Evolutionary conservation across 192 early-diverging fungal species (phyloP).

Genomic region (Phycomyces nitens): DNA sequence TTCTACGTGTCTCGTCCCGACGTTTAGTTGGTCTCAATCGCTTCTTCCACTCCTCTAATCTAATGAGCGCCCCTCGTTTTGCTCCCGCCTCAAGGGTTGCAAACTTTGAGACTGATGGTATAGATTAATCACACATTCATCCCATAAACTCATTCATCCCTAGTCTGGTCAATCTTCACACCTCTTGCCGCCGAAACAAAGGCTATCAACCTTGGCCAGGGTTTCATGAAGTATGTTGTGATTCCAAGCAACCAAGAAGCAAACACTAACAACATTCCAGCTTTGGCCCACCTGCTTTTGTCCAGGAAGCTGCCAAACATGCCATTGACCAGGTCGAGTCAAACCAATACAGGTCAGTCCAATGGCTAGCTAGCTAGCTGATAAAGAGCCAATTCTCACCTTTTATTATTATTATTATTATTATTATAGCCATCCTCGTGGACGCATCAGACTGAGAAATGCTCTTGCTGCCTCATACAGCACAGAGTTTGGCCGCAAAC

Average conservation of each 20-base stretch:
- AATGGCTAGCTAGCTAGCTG: not conserved
- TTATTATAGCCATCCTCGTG: constrained; percentile 55
- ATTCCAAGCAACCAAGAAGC: too few species aligned
- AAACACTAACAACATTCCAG: too few species aligned
- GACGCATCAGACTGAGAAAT: constrained; percentile 57
- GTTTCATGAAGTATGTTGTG: constrained; percentile 70
- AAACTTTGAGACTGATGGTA: constrained; percentile 56
- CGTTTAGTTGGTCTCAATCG: not conserved
- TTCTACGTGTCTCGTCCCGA: not conserved
- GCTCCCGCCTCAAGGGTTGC: constrained; percentile 43
- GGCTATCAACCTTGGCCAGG: constrained; percentile 93
- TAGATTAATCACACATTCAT: not conserved
- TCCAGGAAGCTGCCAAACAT: constrained; percentile 69
- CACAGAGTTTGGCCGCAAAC: constrained; percentile 56
- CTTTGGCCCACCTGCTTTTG: constrained; percentile 85
- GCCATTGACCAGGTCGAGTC: constrained; percentile 59
- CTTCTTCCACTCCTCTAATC: constrained; percentile 10
- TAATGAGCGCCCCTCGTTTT: not conserved
- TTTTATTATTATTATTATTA: constrained; percentile 27
- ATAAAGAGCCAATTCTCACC: constrained; percentile 21
- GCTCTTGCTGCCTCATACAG: constrained; percentile 79
- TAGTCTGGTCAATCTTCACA: constrained; percentile 86
- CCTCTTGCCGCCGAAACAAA: constrained; percentile 75
- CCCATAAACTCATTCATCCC: not conserved
- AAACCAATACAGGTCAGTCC: constrained; percentile 84